phyloP scores from a whole-genome alignment of 163 green algal species.

The Trebouxiophyceae sp. region DNA sequence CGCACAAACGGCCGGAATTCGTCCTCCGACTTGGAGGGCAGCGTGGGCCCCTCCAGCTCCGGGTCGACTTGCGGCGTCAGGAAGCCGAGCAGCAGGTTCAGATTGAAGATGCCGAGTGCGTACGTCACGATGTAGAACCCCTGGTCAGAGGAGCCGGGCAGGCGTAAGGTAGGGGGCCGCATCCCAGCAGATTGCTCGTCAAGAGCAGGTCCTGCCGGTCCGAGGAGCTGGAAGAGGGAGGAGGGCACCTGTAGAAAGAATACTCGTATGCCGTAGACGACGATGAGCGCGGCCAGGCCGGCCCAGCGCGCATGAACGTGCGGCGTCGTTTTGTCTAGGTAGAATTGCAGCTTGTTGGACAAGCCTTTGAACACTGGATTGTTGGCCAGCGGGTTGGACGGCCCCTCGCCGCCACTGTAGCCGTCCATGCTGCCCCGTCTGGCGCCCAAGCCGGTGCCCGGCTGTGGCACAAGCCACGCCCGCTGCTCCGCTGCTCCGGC shows the following conservation, averaged over 20 bases:
- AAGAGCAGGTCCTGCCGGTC: no score
- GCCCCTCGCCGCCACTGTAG: background rate
- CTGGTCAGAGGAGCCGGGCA: slow-evolving; percentile 11
- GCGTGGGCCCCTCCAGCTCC: slow-evolving; percentile 78
- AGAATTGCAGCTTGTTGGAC: slow-evolving; percentile 5
- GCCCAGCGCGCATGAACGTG: slow-evolving; percentile 15
- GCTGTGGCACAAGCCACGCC: no score
- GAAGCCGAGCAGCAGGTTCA: slow-evolving; percentile 98
- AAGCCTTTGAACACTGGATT: slow-evolving; percentile 4
- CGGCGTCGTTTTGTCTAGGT: slow-evolving; percentile 23
- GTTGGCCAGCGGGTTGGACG: background rate
- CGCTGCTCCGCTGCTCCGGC: no score
- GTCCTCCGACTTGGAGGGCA: slow-evolving; percentile 86
- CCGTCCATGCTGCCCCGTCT: slow-evolving; percentile 4
- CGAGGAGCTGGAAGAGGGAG: no score
- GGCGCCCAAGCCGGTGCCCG: no score
- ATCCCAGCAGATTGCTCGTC: no score
- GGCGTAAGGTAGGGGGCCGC: no score
- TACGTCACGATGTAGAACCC: slow-evolving; percentile 99
- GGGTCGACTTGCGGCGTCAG: slow-evolving; percentile 85
- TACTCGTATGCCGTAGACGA: slow-evolving; percentile 17
- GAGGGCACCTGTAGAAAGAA: slow-evolving; percentile 6
- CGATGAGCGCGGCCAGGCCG: slow-evolving; percentile 3
- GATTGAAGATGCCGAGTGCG: slow-evolving; percentile 94
- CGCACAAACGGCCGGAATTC: slow-evolving; percentile 98